Base-by-base conservation (phyloP, 495 filamentous ascomycete genomes). In the Usnea hakonensis region DNA sequence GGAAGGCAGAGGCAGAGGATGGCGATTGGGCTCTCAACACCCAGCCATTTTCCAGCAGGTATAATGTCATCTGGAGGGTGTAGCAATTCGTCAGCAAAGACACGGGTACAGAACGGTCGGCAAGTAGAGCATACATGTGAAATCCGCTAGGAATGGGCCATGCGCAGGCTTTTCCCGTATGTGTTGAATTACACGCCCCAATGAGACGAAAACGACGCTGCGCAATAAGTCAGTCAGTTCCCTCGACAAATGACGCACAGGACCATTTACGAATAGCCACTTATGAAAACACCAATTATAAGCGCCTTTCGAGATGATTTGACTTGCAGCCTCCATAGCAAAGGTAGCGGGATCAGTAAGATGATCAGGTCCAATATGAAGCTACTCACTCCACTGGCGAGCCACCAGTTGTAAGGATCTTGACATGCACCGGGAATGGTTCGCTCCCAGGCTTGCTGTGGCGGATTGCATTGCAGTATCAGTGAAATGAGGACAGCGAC, bases 391-490 rank as follows among this genome's bases (percentile, higher is more conserved):
- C 21, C 30, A 48, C 59, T 55, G 32, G 46, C 30, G 23, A 61
- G 33, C 32, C 36, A 61, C 35, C 52, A 30, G 14, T 26, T 19
- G 26, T 16, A 54, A 1, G 59, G 62, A 21, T 58, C 61, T 21
- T 55, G 66, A 40, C 67, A 69, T 36, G 60, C 62, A 23, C 63
- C 65, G 17, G 60, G 43, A 26, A 71, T 60, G 1, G 38, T 40
- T 40, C 68, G 60, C 23, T 71, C 60, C 73, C 72, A 75, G 38
- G 62, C 66, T 48, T 67, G 65, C 30, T 69, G 56, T 33, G 74
- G 63, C 16, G 73, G 73, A 8, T 59, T 63, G 62, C 70, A 75
- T 33, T 70, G 69, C 21, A 74, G 65, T 19, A 70, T 63, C 7
- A 61, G 67, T n/a, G 65, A 65, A 2, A 71, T 23, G 48, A 70